Percentiles rank a stretch among this genome's conserved stretches.
Evolutionary conservation across 768 basidiomycete genomes (phyloP).

Genomic region (Grammothele lineata): DNA sequence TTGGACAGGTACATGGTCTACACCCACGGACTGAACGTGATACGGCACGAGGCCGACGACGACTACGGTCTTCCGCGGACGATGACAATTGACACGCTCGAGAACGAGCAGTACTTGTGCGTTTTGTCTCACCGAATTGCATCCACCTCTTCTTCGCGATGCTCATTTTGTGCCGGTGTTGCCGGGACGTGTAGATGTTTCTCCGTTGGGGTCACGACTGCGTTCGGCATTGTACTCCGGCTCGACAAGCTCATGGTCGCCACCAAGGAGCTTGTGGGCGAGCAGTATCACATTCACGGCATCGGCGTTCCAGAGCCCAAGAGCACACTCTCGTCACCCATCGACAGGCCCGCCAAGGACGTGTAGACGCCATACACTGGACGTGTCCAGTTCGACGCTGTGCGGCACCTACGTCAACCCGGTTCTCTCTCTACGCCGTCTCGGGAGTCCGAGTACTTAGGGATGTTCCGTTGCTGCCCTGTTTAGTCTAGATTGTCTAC

Average conservation of each 20-base stretch:
- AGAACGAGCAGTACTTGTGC: conserved; percentile 76
- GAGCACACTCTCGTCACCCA: too few relatives aligned
- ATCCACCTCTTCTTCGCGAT: background rate
- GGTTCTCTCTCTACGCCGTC: too few relatives aligned
- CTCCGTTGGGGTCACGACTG: conserved; percentile 68
- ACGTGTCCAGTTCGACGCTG: too few relatives aligned
- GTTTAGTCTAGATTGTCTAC: too few relatives aligned
- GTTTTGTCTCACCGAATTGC: conserved; percentile 23
- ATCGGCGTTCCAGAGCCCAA: conserved; percentile 33
- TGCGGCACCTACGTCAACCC: too few relatives aligned
- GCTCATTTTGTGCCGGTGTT: too few relatives aligned
- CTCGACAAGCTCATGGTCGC: conserved; percentile 78
- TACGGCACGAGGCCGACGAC: conserved; percentile 67
- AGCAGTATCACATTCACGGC: conserved; percentile 82
- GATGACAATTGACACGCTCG: conserved; percentile 68
- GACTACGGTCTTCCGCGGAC: conserved; percentile 70
- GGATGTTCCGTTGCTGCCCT: too few relatives aligned
- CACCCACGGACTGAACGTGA: conserved; percentile 59
- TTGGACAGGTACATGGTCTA: conserved; percentile 42
- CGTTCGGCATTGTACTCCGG: conserved; percentile 64
- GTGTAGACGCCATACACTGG: too few relatives aligned
- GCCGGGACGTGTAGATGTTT: conserved; percentile 64
- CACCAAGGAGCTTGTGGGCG: conserved; percentile 81
- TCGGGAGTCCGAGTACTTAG: too few relatives aligned
- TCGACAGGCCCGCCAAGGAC: too few relatives aligned